A percentile compares a stretch with the other conserved stretches of the same genome.
Evolutionary conservation across 768 basidiomycete genomes (phyloP).

Genomic region (Kwoniella shandongensis): DNA sequence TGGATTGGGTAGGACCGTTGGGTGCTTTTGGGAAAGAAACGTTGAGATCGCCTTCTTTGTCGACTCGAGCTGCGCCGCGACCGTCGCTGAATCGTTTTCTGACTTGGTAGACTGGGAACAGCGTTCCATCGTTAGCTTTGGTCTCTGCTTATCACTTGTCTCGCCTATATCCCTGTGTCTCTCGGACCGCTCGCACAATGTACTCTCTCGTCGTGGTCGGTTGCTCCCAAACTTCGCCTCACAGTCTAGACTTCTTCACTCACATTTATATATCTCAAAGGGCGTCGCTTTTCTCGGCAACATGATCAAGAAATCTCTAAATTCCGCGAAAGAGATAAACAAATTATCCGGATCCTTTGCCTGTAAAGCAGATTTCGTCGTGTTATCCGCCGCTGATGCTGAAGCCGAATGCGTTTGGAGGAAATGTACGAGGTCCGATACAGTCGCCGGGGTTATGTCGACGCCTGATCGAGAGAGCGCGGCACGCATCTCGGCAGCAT

Average conservation of each 20-base stretch:
- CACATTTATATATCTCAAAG: conserved; percentile 70
- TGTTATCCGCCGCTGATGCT: conserved; percentile 4
- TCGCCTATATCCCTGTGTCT: no score
- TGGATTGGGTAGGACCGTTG: conserved; percentile 13
- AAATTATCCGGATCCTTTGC: conserved; percentile 55
- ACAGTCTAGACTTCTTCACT: conserved; percentile 38
- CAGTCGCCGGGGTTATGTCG: conserved; percentile 64
- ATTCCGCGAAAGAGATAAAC: conserved; percentile 75
- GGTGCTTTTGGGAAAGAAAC: conserved; percentile 50
- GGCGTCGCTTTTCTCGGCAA: conserved; percentile 77
- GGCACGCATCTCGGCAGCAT: conserved; percentile 63
- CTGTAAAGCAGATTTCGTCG: neutral
- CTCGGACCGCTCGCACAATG: neutral
- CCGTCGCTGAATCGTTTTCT: conserved; percentile 60
- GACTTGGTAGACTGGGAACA: conserved; percentile 51
- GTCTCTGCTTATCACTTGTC: neutral
- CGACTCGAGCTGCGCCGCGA: conserved; percentile 73
- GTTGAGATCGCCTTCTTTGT: conserved; percentile 74
- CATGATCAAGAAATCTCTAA: conserved; percentile 84
- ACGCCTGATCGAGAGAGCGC: conserved; percentile 76
- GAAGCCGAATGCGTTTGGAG: conserved; percentile 62
- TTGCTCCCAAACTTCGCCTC: neutral
- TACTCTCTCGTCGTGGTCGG: neutral
- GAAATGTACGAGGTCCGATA: conserved; percentile 76
- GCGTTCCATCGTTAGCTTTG: neutral